phyloP scores from a whole-genome alignment of 345 rosid genomes.

The Adansonia digitata region DNA sequence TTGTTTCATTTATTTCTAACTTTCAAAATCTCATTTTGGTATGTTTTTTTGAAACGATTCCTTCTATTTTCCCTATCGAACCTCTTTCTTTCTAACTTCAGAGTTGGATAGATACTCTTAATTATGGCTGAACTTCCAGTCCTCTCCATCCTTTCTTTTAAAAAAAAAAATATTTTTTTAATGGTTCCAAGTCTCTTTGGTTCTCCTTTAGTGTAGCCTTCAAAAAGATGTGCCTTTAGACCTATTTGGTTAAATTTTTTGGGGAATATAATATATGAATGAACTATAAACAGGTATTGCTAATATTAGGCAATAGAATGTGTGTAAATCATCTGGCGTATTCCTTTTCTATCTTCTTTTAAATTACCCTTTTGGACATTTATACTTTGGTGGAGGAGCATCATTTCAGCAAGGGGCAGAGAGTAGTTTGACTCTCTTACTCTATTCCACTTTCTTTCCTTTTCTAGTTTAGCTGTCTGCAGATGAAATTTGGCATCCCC shows the following conservation, averaged over 20 bases:
- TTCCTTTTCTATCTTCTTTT: background rate
- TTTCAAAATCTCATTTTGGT: background rate
- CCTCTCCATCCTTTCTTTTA: background rate
- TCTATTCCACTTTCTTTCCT: background rate
- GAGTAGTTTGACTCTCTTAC: background rate
- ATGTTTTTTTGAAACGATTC: background rate
- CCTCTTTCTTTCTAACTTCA: background rate
- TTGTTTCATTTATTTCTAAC: background rate
- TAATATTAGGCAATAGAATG: background rate
- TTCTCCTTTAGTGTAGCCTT: background rate
- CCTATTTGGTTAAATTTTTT: background rate
- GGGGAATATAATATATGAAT: background rate
- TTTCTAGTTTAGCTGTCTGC: background rate
- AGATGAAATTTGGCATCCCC: background rate
- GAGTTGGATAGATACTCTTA: background rate
- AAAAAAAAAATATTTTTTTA: background rate
- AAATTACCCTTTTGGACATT: background rate
- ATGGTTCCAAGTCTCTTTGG: background rate
- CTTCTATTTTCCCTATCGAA: background rate
- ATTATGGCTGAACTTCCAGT: background rate
- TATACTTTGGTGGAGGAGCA: background rate
- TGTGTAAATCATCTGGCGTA: background rate
- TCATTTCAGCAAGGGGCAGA: background rate
- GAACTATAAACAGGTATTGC: background rate
- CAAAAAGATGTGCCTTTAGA: background rate